These are phyloP conservation scores for Fusarium mangiferae DNA, from an alignment of 2,329 filamentous ascomycete species.

Conservation along the genomic window DNA sequence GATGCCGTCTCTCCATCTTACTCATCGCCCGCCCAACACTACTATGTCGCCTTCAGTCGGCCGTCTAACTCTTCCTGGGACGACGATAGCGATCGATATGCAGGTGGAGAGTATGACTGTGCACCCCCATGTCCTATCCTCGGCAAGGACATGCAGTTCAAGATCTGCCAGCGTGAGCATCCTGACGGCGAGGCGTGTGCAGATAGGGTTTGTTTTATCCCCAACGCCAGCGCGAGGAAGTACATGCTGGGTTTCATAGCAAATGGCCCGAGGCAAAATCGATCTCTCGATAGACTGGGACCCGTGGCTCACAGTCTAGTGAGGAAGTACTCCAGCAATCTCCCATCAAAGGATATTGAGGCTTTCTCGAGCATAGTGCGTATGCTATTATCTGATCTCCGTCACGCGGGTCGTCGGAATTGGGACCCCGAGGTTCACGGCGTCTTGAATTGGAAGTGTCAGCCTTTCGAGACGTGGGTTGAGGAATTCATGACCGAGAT, in stretches of 20 bases:
- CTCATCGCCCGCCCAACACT: not conserved
- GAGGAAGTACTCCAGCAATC: not conserved
- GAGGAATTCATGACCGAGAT: not conserved
- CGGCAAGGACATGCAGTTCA: not conserved
- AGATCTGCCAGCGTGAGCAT: not conserved
- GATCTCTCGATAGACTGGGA: not conserved
- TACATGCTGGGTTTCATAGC: not conserved
- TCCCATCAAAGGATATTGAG: not conserved
- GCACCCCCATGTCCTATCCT: not conserved
- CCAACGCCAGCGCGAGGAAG: not conserved
- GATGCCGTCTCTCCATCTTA: not conserved
- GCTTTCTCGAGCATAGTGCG: not conserved
- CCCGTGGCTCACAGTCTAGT: not conserved
- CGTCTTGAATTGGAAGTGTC: not conserved
- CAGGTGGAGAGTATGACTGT: not conserved
- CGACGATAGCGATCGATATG: not conserved
- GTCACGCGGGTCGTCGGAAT: not conserved
- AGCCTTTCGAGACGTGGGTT: not conserved
- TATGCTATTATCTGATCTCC: not conserved
- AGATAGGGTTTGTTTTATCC: constrained; percentile 8
- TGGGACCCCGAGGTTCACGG: constrained; percentile 11
- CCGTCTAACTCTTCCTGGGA: not conserved
- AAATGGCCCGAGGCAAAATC: not conserved
- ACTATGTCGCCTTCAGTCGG: not conserved
- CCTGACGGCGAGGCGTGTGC: not conserved